Base-by-base conservation (phyloP, 2,329 filamentous ascomycete species). In the Neofusicoccum cordaticola region DNA sequence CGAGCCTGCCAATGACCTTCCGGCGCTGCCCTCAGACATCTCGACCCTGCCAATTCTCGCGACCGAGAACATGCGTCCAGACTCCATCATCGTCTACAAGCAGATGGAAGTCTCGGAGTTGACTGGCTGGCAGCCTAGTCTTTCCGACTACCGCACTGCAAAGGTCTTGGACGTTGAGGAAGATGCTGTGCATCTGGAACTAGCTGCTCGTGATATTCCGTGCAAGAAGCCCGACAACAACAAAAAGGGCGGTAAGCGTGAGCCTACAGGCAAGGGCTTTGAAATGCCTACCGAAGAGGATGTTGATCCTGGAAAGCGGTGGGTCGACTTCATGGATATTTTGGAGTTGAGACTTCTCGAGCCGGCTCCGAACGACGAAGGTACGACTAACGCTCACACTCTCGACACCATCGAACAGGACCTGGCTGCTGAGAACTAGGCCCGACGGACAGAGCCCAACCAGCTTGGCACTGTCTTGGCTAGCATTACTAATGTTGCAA, bases 11-110 rank as follows among this genome's bases (percentile, higher is more conserved):
- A 31, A 87, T 27, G 90, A 94, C 71, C 76, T 93, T 0, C 87
- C 88, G 2, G 75, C 81, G 4, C 75, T 92, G 1, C 88, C 89
- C 0, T 76, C 78, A 3, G 86, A 92, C 69, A 62, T 86, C 1
- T 79, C 79, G 4, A 75, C 77, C 0, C 81, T 93, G 2, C 80
- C 86, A 1, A 64, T 71, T 2, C 76, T 93, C 1, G 70, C 74
- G 0, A 74, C 79, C 0, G 79, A 77, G 0, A 80, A 86, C 34
- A 82, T 84, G 4, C 79, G 81, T 64, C 71, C 79, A 0, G 89
- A 88, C 9, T 88, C 89, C 79, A 80, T 90, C 15, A 84, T 93
- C 66, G 86, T 86, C 0, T 93, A 89, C 85, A 88, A 88, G 71
- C 82, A 88, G 69, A 81, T 87, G 71, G 76, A 84, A 65, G 80